Evolutionary conservation across 164 flowering plant species (phyloP), one percentile per base, ranked within the genome.

Genomic region (Annona squamosa): DNA sequence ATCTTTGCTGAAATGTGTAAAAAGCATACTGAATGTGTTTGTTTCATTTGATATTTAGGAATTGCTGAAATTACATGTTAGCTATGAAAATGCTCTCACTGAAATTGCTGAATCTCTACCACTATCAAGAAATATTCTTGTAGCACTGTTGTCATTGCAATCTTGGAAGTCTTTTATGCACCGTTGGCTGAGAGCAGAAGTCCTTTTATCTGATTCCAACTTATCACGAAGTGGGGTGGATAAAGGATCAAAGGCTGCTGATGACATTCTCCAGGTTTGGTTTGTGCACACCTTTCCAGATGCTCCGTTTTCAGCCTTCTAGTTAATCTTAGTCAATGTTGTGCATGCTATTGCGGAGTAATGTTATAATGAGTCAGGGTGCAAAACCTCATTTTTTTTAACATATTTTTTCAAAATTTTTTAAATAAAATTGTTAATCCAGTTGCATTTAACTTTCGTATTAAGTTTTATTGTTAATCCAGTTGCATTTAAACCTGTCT

Each of bases 81-180:
- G 76, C 71, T 92, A 84, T 82, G 88, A 83, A 82, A 81, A 76
- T 80, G 85, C 88, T 63, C 41, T 92, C 48, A 72, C 81, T 63
- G 94, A 90, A 76, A 84, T 91, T 68, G 88, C 97, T 45, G 79
- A 84, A 68, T 90, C 97, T 76, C 85, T 93, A 76, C 87, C 85
- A 71, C 87, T 96, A 37, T 93, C 98, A 77, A 89, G 98, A 84
- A 96, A 89, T 79, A 79, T 86, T 70, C 73, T 88, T 63, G 37
- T 92, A 78, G 98, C 97, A 63, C 82, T 88, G 74, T 82, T 96
- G 26, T 83, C 95, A 10, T 71, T 96, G 80, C 92, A 96, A 81
- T 96, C 99, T 59, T 93, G 97, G 98, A 89, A 91, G 80, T 73
- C 90, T 19, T 96, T 96, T 81, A 80, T 96, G 92, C 83, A 77